These are phyloP conservation scores for Podaxis sp. DNA, from an alignment of 768 basidiomycete genomes.

Conservation along the genomic window DNA sequence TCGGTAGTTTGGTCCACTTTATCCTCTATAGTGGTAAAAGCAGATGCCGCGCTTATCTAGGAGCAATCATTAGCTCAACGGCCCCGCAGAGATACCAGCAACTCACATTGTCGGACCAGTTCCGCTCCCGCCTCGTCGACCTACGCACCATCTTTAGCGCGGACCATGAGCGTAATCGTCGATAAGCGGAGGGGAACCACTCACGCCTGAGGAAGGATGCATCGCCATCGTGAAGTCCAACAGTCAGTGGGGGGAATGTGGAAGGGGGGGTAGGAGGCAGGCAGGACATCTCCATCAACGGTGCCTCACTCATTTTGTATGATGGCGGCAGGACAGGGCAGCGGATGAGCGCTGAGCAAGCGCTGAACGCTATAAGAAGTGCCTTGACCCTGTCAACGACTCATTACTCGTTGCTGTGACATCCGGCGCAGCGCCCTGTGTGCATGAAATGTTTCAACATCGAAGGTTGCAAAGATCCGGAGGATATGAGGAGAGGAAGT, in stretches of 20 bases:
- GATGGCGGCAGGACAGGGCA: background rate
- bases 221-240: slow-evolving; percentile 1
- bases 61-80: background rate
- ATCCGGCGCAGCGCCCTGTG: too few species aligned
- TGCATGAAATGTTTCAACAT: too few species aligned
- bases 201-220: background rate
- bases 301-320: background rate
- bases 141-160: background rate
- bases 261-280: background rate
- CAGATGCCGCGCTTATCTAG: background rate
- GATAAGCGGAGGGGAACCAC: background rate
- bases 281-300: background rate
- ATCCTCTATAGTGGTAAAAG: background rate
- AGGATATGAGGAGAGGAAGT: too few species aligned
- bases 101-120: slow-evolving; percentile 1
- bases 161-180: background rate
- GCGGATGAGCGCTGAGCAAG: background rate
- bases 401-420: too few species aligned
- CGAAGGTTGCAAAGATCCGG: too few species aligned
- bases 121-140: background rate
- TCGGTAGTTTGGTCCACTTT: background rate
- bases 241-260: background rate
- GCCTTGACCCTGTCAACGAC: too few species aligned
- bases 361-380: background rate
- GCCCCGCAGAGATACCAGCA: background rate